These are phyloP conservation scores for Sapria himalayana DNA, from an alignment of 345 rosid species.

Conservation along the genomic window DNA sequence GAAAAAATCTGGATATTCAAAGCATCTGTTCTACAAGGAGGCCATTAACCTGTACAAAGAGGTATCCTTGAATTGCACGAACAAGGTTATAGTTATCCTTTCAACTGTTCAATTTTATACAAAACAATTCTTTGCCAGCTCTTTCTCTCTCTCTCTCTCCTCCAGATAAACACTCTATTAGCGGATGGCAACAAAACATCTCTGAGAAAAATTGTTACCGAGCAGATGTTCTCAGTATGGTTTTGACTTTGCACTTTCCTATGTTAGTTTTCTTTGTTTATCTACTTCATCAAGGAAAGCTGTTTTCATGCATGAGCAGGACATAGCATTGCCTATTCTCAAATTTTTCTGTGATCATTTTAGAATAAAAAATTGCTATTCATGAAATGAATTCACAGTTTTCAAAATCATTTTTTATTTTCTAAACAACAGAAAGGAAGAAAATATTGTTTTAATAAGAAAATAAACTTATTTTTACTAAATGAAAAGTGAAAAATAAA, in stretches of 20 bases:
- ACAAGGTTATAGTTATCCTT: background rate
- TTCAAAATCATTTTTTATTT: no score
- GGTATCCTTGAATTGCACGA: slow-evolving; percentile 18
- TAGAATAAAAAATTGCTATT: no score
- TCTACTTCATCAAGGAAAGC: background rate
- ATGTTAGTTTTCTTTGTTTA: background rate
- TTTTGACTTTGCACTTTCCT: slow-evolving; percentile 7
- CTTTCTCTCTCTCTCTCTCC: slow-evolving; percentile 7
- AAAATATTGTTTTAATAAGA: no score
- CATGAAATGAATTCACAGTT: no score
- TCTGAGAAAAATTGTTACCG: slow-evolving; percentile 62
- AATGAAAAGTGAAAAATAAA: no score
- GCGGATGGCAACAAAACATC: slow-evolving; percentile 64
- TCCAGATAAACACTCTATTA: slow-evolving; percentile 47
- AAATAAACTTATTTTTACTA: no score
- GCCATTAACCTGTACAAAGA: slow-evolving; percentile 57
- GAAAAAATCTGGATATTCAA: slow-evolving; percentile 74
- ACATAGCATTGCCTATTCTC: no score
- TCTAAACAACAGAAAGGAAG: no score
- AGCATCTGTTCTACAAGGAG: slow-evolving; percentile 50
- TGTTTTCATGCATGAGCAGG: no score
- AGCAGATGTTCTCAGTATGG: slow-evolving; percentile 83
- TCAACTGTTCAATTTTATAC: background rate
- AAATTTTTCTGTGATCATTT: no score
- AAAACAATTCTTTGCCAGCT: background rate